Evolutionary conservation across 306 rosid species (phyloP).

Genomic region (Lotus japonicus): DNA sequence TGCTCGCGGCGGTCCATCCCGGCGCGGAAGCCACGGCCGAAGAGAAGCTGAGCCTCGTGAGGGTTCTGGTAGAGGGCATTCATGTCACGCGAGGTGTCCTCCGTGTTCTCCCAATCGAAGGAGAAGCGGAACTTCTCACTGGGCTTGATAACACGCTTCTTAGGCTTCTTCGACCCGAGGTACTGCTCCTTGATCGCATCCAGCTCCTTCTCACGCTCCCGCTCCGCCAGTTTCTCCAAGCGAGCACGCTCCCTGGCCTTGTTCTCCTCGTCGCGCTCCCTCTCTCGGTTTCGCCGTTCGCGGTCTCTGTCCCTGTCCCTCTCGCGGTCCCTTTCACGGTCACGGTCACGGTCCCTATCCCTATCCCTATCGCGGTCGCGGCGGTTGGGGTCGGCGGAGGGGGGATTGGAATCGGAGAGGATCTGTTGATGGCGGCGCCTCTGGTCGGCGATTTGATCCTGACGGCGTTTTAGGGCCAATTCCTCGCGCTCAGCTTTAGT

Average conservation of each 20-base stretch:
- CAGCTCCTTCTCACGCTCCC: constrained; percentile 77
- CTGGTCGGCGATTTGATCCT: constrained; percentile 46
- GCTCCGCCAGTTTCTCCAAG: constrained; percentile 55
- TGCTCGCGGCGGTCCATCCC: constrained; percentile 92
- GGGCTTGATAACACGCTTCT: constrained; percentile 83
- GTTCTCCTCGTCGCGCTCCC: constrained; percentile 36
- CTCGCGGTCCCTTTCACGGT: constrained; percentile 13
- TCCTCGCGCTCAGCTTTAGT: constrained; percentile 78
- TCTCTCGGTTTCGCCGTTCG: constrained; percentile 35
- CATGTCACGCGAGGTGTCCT: constrained; percentile 88
- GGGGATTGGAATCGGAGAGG: constrained; percentile 38
- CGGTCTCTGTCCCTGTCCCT: constrained; percentile 18
- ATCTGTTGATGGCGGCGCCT: constrained; percentile 49
- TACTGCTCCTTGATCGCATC: constrained; percentile 82
- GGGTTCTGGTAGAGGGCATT: constrained; percentile 75
- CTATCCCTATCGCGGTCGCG: constrained; percentile 49
- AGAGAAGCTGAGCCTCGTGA: constrained; percentile 83
- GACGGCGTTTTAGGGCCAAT: constrained; percentile 72
- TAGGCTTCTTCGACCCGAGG: constrained; percentile 78
- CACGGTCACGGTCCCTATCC: constrained; percentile 46
- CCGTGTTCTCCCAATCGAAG: constrained; percentile 91
- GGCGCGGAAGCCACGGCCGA: constrained; percentile 80
- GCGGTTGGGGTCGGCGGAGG: neutral
- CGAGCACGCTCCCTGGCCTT: constrained; percentile 60
- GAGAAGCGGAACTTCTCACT: constrained; percentile 92